These are phyloP conservation scores for Solanum pinnatisectum DNA, from an alignment of 257 asterid genomes.

Conservation along the genomic window DNA sequence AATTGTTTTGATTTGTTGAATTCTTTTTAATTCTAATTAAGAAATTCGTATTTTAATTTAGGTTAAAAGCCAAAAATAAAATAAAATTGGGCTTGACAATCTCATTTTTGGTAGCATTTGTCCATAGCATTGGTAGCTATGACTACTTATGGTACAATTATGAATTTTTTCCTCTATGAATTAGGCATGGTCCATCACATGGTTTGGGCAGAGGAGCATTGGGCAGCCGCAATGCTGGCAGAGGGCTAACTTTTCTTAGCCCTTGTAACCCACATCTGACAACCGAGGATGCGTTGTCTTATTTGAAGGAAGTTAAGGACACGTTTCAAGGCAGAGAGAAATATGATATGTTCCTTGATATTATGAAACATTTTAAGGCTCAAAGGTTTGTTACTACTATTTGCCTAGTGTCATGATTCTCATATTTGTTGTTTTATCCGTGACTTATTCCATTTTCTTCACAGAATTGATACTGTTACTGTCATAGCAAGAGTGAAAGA, in stretches of 20 bases:
- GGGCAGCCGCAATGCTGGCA: background rate
- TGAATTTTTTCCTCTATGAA: background rate
- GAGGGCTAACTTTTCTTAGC: constrained; percentile 26
- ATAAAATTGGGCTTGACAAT: background rate
- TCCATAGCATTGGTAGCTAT: background rate
- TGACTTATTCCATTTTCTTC: constrained; percentile 7
- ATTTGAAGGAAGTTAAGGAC: constrained; percentile 93
- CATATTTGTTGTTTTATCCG: background rate
- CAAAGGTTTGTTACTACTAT: constrained; percentile 46
- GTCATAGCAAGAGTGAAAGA: constrained; percentile 86
- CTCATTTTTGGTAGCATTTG: background rate
- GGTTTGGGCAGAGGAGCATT: background rate
- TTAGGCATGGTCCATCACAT: background rate
- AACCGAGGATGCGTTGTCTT: constrained; percentile 73
- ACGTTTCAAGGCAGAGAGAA: constrained; percentile 77
- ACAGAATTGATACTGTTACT: constrained; percentile 80
- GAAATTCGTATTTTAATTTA: constrained; percentile 8
- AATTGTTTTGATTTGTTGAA: background rate
- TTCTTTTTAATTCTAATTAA: too few relatives aligned
- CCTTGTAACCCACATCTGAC: constrained; percentile 56
- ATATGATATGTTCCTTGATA: constrained; percentile 77
- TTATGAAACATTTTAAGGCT: constrained; percentile 88
- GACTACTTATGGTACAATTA: background rate
- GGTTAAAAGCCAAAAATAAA: background rate
- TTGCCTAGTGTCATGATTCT: background rate